phyloP scores from a whole-genome alignment of 257 asterid species.

The Gardenia jasminoides region DNA sequence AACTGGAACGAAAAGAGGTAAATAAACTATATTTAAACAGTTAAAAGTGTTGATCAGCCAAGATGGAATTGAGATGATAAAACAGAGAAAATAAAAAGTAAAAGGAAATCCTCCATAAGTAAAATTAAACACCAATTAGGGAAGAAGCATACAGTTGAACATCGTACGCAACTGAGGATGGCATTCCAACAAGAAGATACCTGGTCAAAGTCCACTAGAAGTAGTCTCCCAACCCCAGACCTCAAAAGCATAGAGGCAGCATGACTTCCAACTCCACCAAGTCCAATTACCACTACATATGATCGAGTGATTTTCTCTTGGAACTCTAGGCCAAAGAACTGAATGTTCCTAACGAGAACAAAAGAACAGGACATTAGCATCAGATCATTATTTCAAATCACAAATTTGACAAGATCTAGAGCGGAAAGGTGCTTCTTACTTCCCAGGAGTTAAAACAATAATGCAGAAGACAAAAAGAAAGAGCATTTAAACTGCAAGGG shows the following conservation, averaged over 20 bases:
- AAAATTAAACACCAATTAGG: background rate
- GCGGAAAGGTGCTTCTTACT: background rate
- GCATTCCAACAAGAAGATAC: slow-evolving; percentile 30
- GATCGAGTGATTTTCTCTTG: slow-evolving; percentile 77
- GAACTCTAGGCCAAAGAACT: slow-evolving; percentile 83
- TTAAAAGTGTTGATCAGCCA: background rate
- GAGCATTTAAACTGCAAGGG: background rate
- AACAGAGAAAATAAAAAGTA: background rate
- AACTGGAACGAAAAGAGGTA: background rate
- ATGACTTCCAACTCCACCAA: slow-evolving; percentile 99
- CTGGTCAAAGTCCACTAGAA: slow-evolving; percentile 96
- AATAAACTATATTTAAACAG: background rate
- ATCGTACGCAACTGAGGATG: background rate
- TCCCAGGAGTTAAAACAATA: background rate
- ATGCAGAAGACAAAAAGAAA: background rate
- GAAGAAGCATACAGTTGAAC: too few species aligned
- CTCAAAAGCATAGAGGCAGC: slow-evolving; percentile 98
- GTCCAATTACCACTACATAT: slow-evolving; percentile 92
- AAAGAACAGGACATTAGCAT: background rate
- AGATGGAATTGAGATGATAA: background rate
- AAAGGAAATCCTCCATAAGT: background rate
- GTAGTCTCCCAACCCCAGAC: slow-evolving; percentile 88
- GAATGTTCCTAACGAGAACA: slow-evolving; percentile 66
- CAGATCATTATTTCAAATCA: slow-evolving; percentile 1
- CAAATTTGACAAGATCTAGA: background rate